Percentiles rank a stretch among this genome's conserved stretches.
These are phyloP conservation scores for Phyllachora maydis DNA, from an alignment of 2,329 filamentous ascomycete genomes.

Conservation along the genomic window DNA sequence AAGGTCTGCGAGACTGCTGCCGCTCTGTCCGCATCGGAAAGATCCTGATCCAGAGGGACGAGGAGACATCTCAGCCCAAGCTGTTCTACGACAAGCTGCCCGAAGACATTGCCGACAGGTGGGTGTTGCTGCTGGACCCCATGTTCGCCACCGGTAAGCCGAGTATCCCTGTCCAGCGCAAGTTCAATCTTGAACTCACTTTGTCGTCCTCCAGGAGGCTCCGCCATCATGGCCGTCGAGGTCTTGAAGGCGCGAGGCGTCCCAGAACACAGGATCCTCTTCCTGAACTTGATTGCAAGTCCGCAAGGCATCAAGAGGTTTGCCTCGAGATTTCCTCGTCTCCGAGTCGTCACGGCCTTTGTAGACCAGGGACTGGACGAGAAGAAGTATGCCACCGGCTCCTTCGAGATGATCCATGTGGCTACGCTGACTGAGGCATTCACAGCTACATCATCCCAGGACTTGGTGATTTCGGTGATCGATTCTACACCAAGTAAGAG, in stretches of 20 bases:
- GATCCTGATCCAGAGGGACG: constrained; percentile 92
- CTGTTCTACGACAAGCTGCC: constrained; percentile 97
- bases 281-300: constrained; percentile 94
- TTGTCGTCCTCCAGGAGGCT: constrained; percentile 43
- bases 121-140: constrained; percentile 88
- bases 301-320: constrained; percentile 83
- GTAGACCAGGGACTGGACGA: constrained; percentile 87
- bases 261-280: constrained; percentile 84
- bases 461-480: constrained; percentile 84
- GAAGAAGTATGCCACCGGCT: constrained; percentile 48
- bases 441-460: constrained; percentile 84
- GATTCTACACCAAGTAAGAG: constrained; percentile 72
- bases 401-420: not conserved
- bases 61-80: constrained; percentile 80
- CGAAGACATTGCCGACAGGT: constrained; percentile 76
- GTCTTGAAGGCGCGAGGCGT: constrained; percentile 80
- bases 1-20: constrained; percentile 88
- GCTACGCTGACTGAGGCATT: constrained; percentile 6
- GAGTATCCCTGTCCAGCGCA: not conserved
- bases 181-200: constrained; percentile 1
- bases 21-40: constrained; percentile 96
- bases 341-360: constrained; percentile 87
- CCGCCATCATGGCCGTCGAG: constrained; percentile 91
- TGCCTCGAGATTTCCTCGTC: constrained; percentile 68
- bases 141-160: constrained; percentile 87